Evolutionary conservation across 805 yeast species (phyloP).

Genomic region (Metschnikowia orientalis): DNA sequence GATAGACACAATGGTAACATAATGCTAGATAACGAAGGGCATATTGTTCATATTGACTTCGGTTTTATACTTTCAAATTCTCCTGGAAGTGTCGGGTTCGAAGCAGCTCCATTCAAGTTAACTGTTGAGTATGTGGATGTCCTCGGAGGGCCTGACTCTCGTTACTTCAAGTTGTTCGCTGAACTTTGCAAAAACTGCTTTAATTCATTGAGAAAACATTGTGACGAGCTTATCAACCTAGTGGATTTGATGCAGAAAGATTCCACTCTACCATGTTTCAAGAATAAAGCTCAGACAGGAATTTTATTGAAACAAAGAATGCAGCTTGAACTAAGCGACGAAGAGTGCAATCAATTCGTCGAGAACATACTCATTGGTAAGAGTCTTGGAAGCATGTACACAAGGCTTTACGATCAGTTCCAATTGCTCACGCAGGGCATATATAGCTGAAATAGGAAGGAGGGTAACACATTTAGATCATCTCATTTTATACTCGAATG

Average conservation of each 20-base stretch:
- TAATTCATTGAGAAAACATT: conserved; percentile 63
- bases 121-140: conserved; percentile 86
- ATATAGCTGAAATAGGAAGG: conserved; percentile 49
- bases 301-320: conserved; percentile 74
- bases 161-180: conserved; percentile 56
- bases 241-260: conserved; percentile 95
- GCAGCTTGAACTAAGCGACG: conserved; percentile 69
- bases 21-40: conserved; percentile 95
- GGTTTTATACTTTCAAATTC: conserved; percentile 67
- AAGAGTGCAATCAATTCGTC: conserved; percentile 71
- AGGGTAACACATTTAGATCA: too few species aligned
- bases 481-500: too few species aligned
- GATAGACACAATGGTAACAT: conserved; percentile 97
- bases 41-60: conserved; percentile 90
- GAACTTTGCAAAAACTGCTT: conserved; percentile 68
- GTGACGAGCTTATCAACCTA: conserved; percentile 71
- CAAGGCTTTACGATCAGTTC: conserved; percentile 90
- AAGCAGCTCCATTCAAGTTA: conserved; percentile 94
- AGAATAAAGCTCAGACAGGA: conserved; percentile 80
- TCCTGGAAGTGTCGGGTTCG: conserved; percentile 96
- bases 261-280: conserved; percentile 86
- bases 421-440: conserved; percentile 95
- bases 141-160: conserved; percentile 72
- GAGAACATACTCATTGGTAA: conserved; percentile 72
- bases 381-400: conserved; percentile 82